Evolutionary conservation across 495 filamentous ascomycete genomes (phyloP), one percentile per base, ranked within the genome.

Genomic region (Hypoxylon cercidicola): DNA sequence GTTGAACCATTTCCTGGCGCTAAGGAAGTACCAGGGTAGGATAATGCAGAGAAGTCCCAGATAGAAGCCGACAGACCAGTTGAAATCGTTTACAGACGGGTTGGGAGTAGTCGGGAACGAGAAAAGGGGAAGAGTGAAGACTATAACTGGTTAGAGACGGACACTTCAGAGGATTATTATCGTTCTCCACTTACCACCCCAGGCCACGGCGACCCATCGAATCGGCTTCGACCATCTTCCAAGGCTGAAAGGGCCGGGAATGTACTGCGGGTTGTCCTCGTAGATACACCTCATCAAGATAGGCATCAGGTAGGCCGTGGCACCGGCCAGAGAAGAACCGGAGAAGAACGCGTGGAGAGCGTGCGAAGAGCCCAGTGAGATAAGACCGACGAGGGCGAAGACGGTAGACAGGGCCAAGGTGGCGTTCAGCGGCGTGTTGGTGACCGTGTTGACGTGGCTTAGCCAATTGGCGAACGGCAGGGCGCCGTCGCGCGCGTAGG

Each of bases 231-330:
- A 51, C 47, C 47, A 51, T 18, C 18, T 28, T 51, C 47, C 47
- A 51, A 51, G 47, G 12, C 19, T 25, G 47, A 51, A 51, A 4
- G 47, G 47, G n/a, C 47, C 47, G 23, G 47, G 47, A 9, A 51
- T 18, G 23, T 51, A 51, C 10, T 51, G 15, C 15, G 47, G 47
- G 20, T 51, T 51, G 19, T 51, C 23, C 23, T 51, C 47, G 23
- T 51, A 51, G 19, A 51, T 4, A n/a, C 47, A 51, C 47, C 47
- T 21, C 47, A 51, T 51, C 47, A 51, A 51, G 15, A 51, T 34
- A 21, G 47, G 47, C 47, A 51, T 51, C 47, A 51, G 23, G 15
- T 51, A 51, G 34, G 47, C 18, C 19, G 23, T 51, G 18, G 47
- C 47, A 21, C 47, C 47, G 6, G 47, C 15, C 6, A 51, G 19